Percentiles rank a stretch among this genome's conserved stretches.
Conservation (phyloP, 2,329 filamentous ascomycete species). For the Colletotrichum filicis region DNA sequence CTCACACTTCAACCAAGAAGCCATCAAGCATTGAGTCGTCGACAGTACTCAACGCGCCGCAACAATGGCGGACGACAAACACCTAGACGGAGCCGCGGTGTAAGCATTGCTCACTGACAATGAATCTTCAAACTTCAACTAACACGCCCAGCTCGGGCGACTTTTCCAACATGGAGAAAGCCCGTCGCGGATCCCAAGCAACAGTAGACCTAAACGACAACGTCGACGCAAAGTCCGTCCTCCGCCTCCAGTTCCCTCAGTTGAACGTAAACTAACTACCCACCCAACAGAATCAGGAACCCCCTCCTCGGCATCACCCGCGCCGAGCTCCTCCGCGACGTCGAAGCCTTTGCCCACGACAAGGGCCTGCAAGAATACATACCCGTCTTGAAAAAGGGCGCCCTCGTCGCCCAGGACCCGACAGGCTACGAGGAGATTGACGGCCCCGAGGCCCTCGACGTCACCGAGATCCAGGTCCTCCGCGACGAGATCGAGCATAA, state of each 20-base stretch:
- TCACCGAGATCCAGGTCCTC: constrained; percentile 54
- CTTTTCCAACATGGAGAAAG: constrained; percentile 13
- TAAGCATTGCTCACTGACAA: not conserved
- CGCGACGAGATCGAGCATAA: constrained; percentile 57
- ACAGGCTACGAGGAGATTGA: constrained; percentile 58
- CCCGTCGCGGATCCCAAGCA: constrained; percentile 7
- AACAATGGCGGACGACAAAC: constrained; percentile 25
- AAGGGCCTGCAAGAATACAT: constrained; percentile 57
- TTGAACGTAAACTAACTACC: constrained; percentile 31
- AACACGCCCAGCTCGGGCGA: not conserved
- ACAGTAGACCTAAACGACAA: constrained; percentile 57
- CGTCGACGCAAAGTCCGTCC: constrained; percentile 56
- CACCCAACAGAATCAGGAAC: constrained; percentile 51
- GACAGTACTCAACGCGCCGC: not conserved
- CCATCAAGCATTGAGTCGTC: not conserved
- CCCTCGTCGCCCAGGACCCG: constrained; percentile 64
- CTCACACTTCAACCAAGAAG: not conserved
- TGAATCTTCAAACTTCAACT: not conserved
- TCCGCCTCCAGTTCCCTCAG: not conserved
- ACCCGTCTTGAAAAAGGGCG: constrained; percentile 59
- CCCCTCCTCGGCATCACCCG: constrained; percentile 57
- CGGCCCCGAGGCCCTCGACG: constrained; percentile 49
- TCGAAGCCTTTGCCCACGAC: constrained; percentile 62
- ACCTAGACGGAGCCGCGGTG: not conserved
- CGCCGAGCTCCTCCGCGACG: constrained; percentile 60